A percentile compares a stretch with the other conserved stretches of the same genome.
These are phyloP conservation scores for Cicer cuneatum DNA, from an alignment of 306 rosid genomes.

Conservation along the genomic window DNA sequence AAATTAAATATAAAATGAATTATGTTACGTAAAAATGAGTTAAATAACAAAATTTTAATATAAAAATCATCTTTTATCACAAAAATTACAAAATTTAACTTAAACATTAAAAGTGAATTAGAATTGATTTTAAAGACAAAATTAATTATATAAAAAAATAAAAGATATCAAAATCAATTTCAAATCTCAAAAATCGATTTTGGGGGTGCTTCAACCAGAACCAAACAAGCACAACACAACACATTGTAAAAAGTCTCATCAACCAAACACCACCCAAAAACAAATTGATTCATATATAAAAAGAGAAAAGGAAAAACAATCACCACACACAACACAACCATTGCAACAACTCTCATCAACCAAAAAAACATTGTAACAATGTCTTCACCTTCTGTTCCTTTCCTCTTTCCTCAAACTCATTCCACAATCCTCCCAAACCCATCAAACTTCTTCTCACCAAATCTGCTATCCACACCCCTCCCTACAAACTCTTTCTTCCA, in stretches of 20 bases:
- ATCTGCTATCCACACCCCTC: conserved; percentile 68
- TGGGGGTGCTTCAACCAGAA: too few species aligned
- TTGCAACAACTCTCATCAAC: not conserved
- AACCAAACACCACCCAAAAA: not conserved
- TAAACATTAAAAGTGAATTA: too few species aligned
- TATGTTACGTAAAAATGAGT: too few species aligned
- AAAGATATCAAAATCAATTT: too few species aligned
- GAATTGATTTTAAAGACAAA: too few species aligned
- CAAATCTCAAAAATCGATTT: too few species aligned
- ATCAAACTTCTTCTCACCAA: conserved; percentile 66
- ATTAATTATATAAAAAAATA: accelerated
- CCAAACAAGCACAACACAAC: too few species aligned
- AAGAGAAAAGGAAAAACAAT: not conserved
- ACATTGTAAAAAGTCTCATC: too few species aligned
- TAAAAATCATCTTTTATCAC: too few species aligned
- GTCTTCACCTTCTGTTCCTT: conserved; percentile 49
- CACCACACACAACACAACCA: not conserved
- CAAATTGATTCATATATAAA: not conserved
- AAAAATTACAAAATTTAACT: too few species aligned
- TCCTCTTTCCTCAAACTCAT: conserved; percentile 64
- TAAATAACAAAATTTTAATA: too few species aligned
- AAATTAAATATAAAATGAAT: too few species aligned
- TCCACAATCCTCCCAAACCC: conserved; percentile 82
- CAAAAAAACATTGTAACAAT: not conserved
- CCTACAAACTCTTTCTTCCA: conserved; percentile 93